phyloP scores from a whole-genome alignment of 2,329 filamentous ascomycete species.

The Hypoxylon sp. region DNA sequence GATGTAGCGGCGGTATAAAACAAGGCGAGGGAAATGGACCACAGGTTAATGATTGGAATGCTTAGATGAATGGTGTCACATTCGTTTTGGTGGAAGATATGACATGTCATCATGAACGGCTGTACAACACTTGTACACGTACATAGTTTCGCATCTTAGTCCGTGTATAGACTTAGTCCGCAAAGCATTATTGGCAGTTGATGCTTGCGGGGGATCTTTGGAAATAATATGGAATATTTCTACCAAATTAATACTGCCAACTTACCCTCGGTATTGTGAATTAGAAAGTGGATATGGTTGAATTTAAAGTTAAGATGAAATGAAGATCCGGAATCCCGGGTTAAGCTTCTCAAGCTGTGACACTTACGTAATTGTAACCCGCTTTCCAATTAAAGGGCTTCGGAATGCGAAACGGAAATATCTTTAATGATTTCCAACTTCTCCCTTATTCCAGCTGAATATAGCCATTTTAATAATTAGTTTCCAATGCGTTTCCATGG shows the following conservation, averaged over 20 bases:
- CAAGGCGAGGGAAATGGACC: slow-evolving; percentile 25
- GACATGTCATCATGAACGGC: not conserved
- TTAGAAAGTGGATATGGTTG: not conserved
- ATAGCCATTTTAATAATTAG: too few relatives aligned
- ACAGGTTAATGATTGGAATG: slow-evolving; percentile 47
- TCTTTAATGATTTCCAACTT: too few relatives aligned
- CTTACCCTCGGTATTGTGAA: too few relatives aligned
- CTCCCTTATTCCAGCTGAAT: too few relatives aligned
- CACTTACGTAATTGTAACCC: too few relatives aligned
- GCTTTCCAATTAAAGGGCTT: slow-evolving; percentile 14
- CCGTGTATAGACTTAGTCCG: too few relatives aligned
- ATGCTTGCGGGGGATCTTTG: too few relatives aligned
- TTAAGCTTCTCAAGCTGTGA: slow-evolving; percentile 2
- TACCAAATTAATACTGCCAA: too few relatives aligned
- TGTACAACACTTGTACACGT: not conserved
- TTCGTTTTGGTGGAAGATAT: not conserved
- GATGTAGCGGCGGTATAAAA: slow-evolving; percentile 29
- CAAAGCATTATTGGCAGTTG: too few relatives aligned
- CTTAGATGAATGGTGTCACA: slow-evolving; percentile 24
- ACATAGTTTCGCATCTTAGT: too few relatives aligned
- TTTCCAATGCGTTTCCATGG: slow-evolving; percentile 35
- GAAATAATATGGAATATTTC: too few relatives aligned
- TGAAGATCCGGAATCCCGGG: not conserved
- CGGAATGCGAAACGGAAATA: too few relatives aligned
- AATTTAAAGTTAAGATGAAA: slow-evolving; percentile 6